phyloP scores from a whole-genome alignment of 148 eudicot species.

The Amaranthus cruentus region DNA sequence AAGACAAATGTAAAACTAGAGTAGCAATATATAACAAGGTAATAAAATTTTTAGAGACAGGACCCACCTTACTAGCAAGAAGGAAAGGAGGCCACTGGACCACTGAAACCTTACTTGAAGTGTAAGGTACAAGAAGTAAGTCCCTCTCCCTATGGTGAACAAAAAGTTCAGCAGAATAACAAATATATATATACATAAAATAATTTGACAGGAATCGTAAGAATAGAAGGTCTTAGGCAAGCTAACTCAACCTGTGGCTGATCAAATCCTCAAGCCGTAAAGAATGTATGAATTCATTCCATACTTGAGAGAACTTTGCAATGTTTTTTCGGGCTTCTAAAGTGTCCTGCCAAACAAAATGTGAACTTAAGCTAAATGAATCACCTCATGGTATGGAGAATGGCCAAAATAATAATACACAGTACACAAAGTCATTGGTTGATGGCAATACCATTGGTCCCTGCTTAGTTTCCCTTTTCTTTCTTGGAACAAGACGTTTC shows the following conservation, averaged over 20 bases:
- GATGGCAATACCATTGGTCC: conserved; percentile 41
- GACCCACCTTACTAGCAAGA: conserved; percentile 90
- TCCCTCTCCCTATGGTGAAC: conserved; percentile 72
- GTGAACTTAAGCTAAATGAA: background rate
- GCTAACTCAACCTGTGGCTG: conserved; percentile 56
- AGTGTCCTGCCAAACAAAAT: conserved; percentile 38
- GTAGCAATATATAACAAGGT: conserved; percentile 5
- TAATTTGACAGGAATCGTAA: background rate
- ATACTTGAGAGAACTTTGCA: conserved; percentile 92
- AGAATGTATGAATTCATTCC: conserved; percentile 93
- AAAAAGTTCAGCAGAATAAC: conserved; percentile 8
- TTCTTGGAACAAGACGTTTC: conserved; percentile 66
- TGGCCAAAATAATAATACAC: background rate
- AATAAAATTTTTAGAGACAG: conserved; percentile 9
- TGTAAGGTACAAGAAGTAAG: conserved; percentile 88
- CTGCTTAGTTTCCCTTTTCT: conserved; percentile 38
- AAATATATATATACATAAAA: background rate
- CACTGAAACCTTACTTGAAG: conserved; percentile 69
- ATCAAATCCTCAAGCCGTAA: conserved; percentile 89
- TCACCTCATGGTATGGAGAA: background rate
- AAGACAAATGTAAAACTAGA: conserved; percentile 1
- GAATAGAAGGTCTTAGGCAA: conserved; percentile 7
- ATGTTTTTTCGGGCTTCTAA: conserved; percentile 51
- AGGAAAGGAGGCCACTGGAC: conserved; percentile 99
- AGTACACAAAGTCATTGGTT: conserved; percentile 14